Conservation (phyloP, 2,329 filamentous ascomycete species). For the Botryotinia narcissicola region DNA sequence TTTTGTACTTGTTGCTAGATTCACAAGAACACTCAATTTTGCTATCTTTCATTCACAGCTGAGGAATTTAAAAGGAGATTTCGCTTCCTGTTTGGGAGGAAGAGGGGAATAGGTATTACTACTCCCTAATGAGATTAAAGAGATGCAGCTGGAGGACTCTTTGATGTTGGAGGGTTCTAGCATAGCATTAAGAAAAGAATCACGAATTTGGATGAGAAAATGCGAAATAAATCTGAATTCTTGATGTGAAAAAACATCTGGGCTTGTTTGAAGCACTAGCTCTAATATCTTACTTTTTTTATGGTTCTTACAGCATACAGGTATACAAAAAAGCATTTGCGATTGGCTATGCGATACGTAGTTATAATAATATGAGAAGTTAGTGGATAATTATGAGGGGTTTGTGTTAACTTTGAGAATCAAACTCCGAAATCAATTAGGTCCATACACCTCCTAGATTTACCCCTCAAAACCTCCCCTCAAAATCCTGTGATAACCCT, state of each 20-base stretch:
- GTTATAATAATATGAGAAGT: background rate
- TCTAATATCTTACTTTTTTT: background rate
- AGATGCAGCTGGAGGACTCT: background rate
- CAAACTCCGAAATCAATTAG: background rate
- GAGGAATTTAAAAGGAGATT: accelerated
- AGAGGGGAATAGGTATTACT: background rate
- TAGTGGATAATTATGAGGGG: background rate
- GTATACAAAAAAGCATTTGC: background rate
- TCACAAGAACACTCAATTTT: background rate
- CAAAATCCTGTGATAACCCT: constrained; percentile 20
- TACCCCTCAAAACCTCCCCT: background rate
- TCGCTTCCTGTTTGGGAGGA: background rate
- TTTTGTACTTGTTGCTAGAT: background rate
- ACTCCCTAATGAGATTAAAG: background rate
- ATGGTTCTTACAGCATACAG: background rate
- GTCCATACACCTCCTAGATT: background rate
- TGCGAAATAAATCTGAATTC: background rate
- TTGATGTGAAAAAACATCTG: no score
- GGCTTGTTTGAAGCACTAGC: background rate
- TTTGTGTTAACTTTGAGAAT: no score
- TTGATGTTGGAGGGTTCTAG: background rate
- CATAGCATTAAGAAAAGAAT: background rate
- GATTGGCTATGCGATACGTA: background rate
- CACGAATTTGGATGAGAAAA: background rate
- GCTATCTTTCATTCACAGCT: background rate